Conservation (phyloP, 345 rosid genomes). For the Rubroshorea leprosula region DNA sequence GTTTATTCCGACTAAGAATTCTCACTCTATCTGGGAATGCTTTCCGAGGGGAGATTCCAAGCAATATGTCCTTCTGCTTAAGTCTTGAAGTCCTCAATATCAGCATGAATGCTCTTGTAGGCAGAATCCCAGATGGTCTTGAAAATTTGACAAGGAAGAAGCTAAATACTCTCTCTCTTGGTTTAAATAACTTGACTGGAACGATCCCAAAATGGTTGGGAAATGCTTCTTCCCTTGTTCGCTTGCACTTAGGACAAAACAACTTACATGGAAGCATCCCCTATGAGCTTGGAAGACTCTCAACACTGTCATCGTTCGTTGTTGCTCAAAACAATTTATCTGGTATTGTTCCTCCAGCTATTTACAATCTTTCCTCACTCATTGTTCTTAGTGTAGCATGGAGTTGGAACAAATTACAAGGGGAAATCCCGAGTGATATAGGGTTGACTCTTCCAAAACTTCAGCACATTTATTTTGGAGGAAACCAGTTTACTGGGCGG, state of each 20-base stretch:
- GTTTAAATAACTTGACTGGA: neutral
- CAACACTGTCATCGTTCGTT: neutral
- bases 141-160: neutral
- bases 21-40: neutral
- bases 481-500: slow-evolving; percentile 14
- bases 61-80: slow-evolving; percentile 6
- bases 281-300: neutral
- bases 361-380: slow-evolving; percentile 18
- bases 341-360: slow-evolving; percentile 11
- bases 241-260: neutral
- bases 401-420: slow-evolving; percentile 1
- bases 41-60: slow-evolving; percentile 17
- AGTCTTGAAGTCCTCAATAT: neutral
- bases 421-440: slow-evolving; percentile 6
- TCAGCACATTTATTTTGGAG: neutral
- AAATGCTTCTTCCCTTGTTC: neutral
- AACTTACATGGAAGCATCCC: neutral
- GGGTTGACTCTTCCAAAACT: slow-evolving; percentile 15
- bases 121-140: slow-evolving; percentile 8
- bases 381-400: neutral
- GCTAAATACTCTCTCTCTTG: neutral
- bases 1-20: neutral
- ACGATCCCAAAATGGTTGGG: neutral
- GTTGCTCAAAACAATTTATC: neutral
- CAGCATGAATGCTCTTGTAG: neutral